Percentiles rank a stretch among this genome's conserved stretches.
phyloP scores from a whole-genome alignment of 179 eudicot genomes.

The Beta corolliflora region DNA sequence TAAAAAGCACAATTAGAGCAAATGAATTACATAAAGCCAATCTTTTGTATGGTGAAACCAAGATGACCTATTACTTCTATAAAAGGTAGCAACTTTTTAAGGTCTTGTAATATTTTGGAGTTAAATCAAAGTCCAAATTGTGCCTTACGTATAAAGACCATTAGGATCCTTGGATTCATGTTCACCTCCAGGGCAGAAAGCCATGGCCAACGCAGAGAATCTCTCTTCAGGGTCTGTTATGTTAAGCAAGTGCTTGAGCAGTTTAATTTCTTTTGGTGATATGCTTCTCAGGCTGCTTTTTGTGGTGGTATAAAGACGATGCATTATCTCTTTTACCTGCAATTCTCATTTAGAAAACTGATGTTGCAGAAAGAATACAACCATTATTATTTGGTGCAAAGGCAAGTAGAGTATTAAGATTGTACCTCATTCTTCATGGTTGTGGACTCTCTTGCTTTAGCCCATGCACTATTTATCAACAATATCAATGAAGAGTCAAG shows the following conservation, averaged over 20 bases:
- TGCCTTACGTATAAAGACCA: conserved; percentile 76
- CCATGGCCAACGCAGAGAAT: conserved; percentile 85
- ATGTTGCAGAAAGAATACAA: background rate
- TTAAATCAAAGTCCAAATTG: background rate
- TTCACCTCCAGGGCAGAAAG: conserved; percentile 83
- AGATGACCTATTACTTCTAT: too few relatives aligned
- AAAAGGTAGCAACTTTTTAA: too few relatives aligned
- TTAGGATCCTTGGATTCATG: conserved; percentile 60
- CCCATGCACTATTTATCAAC: conserved; percentile 92
- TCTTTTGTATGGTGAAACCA: background rate
- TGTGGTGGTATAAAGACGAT: conserved; percentile 74
- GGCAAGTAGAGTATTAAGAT: background rate
- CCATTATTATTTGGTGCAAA: background rate
- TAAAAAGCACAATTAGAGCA: conserved; percentile 14
- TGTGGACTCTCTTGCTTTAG: conserved; percentile 80
- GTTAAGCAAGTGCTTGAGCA: conserved; percentile 85
- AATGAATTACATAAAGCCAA: background rate
- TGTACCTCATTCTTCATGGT: conserved; percentile 90
- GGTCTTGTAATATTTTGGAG: background rate
- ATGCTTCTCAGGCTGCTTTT: conserved; percentile 87
- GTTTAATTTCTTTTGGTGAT: conserved; percentile 82
- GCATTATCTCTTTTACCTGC: conserved; percentile 93
- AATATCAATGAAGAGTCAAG: conserved; percentile 90
- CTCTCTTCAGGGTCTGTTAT: conserved; percentile 94
- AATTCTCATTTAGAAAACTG: conserved; percentile 6